phyloP scores from a whole-genome alignment of 208 protist genomes.

The Dictyostelium gargantuum region DNA sequence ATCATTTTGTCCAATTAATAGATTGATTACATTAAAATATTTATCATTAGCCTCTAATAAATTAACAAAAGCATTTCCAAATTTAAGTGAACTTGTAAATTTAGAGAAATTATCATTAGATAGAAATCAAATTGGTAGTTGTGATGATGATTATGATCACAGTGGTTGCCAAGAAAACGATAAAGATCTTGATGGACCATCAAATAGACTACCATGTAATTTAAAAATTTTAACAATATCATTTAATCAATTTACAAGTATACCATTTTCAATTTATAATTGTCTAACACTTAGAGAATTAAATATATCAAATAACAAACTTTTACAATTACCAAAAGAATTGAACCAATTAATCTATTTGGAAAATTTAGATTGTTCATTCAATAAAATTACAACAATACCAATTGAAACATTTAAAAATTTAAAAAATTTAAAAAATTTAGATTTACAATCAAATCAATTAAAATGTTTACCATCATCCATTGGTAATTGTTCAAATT shows the following conservation, averaged over 20 bases:
- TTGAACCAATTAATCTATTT: not conserved
- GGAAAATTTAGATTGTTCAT: not conserved
- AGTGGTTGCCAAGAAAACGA: too few relatives aligned
- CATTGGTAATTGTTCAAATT: not conserved
- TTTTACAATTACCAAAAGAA: not conserved
- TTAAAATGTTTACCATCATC: not conserved
- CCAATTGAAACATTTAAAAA: not conserved
- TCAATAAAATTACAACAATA: not conserved
- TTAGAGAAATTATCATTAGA: not conserved
- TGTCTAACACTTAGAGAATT: not conserved
- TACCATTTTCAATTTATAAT: not conserved
- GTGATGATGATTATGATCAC: not conserved
- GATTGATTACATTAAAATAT: not conserved
- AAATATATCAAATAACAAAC: not conserved
- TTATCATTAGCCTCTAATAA: not conserved
- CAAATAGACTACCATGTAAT: not conserved
- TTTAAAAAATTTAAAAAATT: not conserved
- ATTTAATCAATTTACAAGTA: not conserved
- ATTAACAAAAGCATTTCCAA: not conserved
- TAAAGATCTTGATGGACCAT: not conserved
- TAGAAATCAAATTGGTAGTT: not conserved
- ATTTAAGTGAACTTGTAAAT: not conserved
- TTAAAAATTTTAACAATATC: not conserved
- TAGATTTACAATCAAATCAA: not conserved
- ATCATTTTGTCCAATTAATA: not conserved